These are phyloP conservation scores for Limnanthes douglasii DNA, from an alignment of 345 rosid genomes.

Conservation along the genomic window DNA sequence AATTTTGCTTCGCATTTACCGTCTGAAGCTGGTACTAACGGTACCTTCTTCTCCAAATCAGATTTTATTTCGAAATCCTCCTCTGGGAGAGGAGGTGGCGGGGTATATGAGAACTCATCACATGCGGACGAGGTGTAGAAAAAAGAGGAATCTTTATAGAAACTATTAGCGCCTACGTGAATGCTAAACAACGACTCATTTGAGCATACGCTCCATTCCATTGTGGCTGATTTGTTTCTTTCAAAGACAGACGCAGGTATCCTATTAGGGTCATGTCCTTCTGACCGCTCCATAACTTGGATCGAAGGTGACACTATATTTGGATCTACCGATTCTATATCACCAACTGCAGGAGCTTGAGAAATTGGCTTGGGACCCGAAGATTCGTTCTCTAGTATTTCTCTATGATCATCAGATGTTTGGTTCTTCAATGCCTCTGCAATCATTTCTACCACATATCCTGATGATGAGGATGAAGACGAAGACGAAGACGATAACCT, in stretches of 20 bases:
- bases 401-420: too few species aligned
- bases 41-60: slow-evolving; percentile 5
- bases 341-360: too few species aligned
- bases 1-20: slow-evolving; percentile 2
- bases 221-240: slow-evolving; percentile 20
- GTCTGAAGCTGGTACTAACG: slow-evolving; percentile 3
- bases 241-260: slow-evolving; percentile 46
- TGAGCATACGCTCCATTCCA: slow-evolving; percentile 57
- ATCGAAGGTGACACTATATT: slow-evolving; percentile 32
- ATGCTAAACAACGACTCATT: slow-evolving; percentile 64
- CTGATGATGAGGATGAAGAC: too few species aligned
- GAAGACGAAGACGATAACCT: too few species aligned
- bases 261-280: slow-evolving; percentile 27
- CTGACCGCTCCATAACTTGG: slow-evolving; percentile 59
- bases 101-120: slow-evolving; percentile 14
- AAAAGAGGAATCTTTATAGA: slow-evolving; percentile 17
- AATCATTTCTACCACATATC: too few species aligned
- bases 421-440: too few species aligned
- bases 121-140: too few species aligned
- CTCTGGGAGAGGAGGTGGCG: slow-evolving; percentile 14
- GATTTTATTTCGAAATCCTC: slow-evolving; percentile 4
- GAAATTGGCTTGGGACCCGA: too few species aligned
- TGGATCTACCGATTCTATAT: slow-evolving; percentile 9
- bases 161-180: slow-evolving; percentile 45
- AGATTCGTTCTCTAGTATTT: too few species aligned